These are phyloP conservation scores for Fusarium aywerte DNA, from an alignment of 2,329 filamentous ascomycete genomes.

Conservation along the genomic window DNA sequence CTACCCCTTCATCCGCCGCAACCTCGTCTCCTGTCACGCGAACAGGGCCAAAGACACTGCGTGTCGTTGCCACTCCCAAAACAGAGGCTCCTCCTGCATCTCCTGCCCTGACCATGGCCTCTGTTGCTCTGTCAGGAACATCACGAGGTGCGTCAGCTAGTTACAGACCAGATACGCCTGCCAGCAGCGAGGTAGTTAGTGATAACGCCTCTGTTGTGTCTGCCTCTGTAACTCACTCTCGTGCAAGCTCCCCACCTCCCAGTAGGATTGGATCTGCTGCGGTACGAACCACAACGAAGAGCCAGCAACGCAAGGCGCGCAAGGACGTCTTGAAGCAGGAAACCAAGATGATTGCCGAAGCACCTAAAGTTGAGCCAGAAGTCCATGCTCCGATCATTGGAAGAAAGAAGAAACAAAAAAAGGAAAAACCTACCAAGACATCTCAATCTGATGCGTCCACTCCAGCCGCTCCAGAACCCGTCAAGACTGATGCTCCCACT, in stretches of 20 bases:
- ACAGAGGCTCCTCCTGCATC: conserved; percentile 61
- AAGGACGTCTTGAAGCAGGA: conserved; percentile 75
- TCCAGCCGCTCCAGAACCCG: conserved; percentile 14
- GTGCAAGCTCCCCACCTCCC: conserved; percentile 77
- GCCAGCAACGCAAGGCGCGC: conserved; percentile 80
- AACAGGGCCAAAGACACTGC: conserved; percentile 71
- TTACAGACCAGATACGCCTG: conserved; percentile 74
- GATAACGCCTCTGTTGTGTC: conserved; percentile 81
- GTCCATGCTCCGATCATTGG: conserved; percentile 78
- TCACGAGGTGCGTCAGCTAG: conserved; percentile 48
- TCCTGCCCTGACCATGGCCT: conserved; percentile 47
- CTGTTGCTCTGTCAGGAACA: conserved; percentile 45
- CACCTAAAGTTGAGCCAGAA: conserved; percentile 62
- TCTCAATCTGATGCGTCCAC: conserved; percentile 17
- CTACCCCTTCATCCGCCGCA: conserved; percentile 57
- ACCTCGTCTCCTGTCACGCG: conserved; percentile 63
- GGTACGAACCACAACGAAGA: conserved; percentile 77
- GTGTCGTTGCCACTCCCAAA: conserved; percentile 75
- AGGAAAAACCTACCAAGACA: conserved; percentile 64
- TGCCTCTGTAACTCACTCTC: conserved; percentile 72
- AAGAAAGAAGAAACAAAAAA: conserved; percentile 88
- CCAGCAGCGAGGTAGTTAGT: conserved; percentile 76
- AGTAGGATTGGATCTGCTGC: conserved; percentile 74
- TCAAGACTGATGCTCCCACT: conserved; percentile 22
- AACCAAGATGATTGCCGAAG: conserved; percentile 63